These are phyloP conservation scores for Pyrus bretschneideri DNA, from an alignment of 306 rosid genomes.

Conservation along the genomic window DNA sequence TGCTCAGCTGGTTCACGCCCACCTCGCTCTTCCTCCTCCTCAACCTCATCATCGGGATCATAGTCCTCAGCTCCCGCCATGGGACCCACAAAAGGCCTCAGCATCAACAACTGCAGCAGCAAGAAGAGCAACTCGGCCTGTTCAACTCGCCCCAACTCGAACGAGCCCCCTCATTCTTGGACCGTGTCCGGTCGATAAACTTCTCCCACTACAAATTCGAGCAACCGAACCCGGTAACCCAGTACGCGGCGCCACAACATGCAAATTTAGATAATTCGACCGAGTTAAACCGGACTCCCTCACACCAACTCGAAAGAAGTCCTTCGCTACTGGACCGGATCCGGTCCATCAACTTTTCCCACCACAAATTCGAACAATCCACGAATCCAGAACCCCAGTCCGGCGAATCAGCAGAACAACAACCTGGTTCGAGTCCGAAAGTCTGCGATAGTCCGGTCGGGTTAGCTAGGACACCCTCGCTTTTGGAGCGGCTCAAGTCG, in stretches of 20 bases:
- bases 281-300: background rate
- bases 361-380: conserved; percentile 9
- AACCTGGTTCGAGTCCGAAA: background rate
- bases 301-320: background rate
- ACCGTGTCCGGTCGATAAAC: conserved; percentile 43
- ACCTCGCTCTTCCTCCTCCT: conserved; percentile 55
- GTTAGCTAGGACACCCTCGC: conserved; percentile 34
- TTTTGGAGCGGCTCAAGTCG: conserved; percentile 43
- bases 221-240: background rate
- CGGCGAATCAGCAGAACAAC: background rate
- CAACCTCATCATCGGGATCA: conserved; percentile 62
- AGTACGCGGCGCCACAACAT: background rate
- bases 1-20: conserved; percentile 53
- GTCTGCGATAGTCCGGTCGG: background rate
- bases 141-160: conserved; percentile 16
- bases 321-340: conserved; percentile 44
- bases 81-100: conserved; percentile 10
- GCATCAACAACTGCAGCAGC: background rate
- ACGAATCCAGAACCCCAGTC: background rate
- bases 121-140: background rate
- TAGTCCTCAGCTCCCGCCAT: conserved; percentile 41
- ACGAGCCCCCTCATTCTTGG: conserved; percentile 43
- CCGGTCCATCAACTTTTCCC: conserved; percentile 36
- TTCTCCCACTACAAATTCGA: conserved; percentile 17
- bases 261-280: background rate